Evolutionary conservation across 2,329 filamentous ascomycete genomes (phyloP).

Genomic region (Knufia petricola): DNA sequence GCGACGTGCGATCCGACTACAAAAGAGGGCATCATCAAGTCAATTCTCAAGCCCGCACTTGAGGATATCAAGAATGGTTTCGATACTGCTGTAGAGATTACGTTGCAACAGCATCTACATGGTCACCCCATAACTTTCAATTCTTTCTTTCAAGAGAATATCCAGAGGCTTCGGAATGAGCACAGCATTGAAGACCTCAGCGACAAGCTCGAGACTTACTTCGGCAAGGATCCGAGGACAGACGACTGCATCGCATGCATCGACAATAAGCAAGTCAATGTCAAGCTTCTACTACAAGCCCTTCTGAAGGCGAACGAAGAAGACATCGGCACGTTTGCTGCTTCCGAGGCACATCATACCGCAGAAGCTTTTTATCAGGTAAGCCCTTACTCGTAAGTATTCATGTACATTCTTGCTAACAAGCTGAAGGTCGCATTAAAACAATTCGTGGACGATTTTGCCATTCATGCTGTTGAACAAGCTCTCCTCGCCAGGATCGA

Average conservation of each 20-base stretch:
- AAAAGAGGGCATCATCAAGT: not conserved
- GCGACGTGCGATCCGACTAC: not conserved
- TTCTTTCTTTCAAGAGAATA: constrained; percentile 28
- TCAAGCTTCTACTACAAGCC: not conserved
- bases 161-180: constrained; percentile 23
- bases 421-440: constrained; percentile 32
- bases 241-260: not conserved
- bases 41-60: not conserved
- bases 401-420: not conserved
- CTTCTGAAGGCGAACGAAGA: constrained; percentile 20
- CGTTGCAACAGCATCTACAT: constrained; percentile 39
- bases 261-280: not conserved
- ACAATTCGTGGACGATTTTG: constrained; percentile 41
- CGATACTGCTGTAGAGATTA: constrained; percentile 26
- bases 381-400: not conserved
- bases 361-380: constrained; percentile 38
- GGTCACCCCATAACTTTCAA: constrained; percentile 31
- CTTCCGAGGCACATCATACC: constrained; percentile 31
- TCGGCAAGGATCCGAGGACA: not conserved
- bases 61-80: constrained; percentile 19
- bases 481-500: constrained; percentile 37
- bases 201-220: constrained; percentile 1
- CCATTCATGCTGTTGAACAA: constrained; percentile 41
- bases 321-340: constrained; percentile 32
- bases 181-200: constrained; percentile 1